These are phyloP conservation scores for Podochytrium sp. DNA, from an alignment of 192 early-diverging fungal species.

Conservation along the genomic window DNA sequence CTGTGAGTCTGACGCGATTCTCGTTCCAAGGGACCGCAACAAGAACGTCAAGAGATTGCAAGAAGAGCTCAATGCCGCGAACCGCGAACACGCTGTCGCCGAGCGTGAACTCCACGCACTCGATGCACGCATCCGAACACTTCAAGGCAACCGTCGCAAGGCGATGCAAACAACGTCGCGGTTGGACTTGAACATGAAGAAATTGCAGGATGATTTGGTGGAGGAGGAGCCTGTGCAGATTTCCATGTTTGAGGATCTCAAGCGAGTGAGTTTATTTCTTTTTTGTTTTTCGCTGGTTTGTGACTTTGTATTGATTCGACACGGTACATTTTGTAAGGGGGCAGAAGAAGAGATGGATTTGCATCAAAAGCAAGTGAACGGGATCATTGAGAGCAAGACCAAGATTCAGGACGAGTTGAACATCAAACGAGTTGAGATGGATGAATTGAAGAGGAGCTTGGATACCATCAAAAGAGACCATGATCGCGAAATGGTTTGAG, in stretches of 20 bases:
- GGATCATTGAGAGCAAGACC: background rate
- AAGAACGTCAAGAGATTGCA: background rate
- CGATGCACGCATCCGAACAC: background rate
- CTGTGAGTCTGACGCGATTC: too few relatives aligned
- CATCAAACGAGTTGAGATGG: slow-evolving; percentile 8
- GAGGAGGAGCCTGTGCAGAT: slow-evolving; percentile 32
- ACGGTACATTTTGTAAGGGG: slow-evolving; percentile 22
- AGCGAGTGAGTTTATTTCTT: slow-evolving; percentile 8
- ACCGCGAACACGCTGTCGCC: background rate
- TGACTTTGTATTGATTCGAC: background rate
- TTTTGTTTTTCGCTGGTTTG: background rate
- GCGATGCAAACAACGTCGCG: background rate
- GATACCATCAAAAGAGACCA: slow-evolving; percentile 21
- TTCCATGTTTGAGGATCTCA: slow-evolving; percentile 15
- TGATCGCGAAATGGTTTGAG: slow-evolving; percentile 1
- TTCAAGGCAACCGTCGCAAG: background rate
- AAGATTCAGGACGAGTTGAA: background rate
- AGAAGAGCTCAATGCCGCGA: background rate
- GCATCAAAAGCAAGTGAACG: background rate
- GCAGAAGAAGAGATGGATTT: slow-evolving; percentile 22
- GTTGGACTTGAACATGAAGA: slow-evolving; percentile 4
- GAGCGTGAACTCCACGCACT: background rate
- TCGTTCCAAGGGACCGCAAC: background rate
- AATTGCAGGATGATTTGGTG: slow-evolving; percentile 31
- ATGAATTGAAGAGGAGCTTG: slow-evolving; percentile 26